Base-by-base conservation (phyloP, 768 basidiomycete genomes). In the Macrolepiota albuminosa region DNA sequence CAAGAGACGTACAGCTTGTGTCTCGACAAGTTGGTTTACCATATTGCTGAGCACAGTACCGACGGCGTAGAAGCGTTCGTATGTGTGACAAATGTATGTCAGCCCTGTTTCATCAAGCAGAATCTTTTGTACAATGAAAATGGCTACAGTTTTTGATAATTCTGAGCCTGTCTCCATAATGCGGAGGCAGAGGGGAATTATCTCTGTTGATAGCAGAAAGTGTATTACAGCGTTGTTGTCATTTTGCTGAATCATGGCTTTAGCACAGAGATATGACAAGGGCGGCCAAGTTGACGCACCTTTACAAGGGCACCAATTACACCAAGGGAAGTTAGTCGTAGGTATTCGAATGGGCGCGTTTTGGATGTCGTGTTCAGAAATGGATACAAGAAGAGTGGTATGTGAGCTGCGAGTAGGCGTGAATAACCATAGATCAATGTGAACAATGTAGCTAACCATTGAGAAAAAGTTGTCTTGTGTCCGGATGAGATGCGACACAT, bases 121-220 rank as follows among this genome's bases (percentile, higher is more conserved):
- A 60, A 93, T 93, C 76, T 99, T 99, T 73, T 99, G 97, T 4
- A 99, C 97, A 68, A 99, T 99, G 75, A 99, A 99, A 68, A 99
- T 99, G 46, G 97, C 97, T 48, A 99, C 97, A 0, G 97, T 99
- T 77, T 99, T 99, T 60, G 92, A 94, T 18, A 99, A 84, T 68
- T 99, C 97, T 3, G 95, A 97, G 46, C 97, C 97, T 3, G 97
- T 98, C 74, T 99, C 97, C 97, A 99, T 99, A 73, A 99, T 99
- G 55, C 97, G 89, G 54, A 99, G 85, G 72, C 97, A 99, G 64
- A 99, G 89, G 39, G 97, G 97, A 70, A 99, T 99, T 72, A 99
- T 99, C 79, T 99, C 97, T 56, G 97, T 99, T 4, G 95, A 97
- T 48, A 99, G 85, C 46, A 99, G 83, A 81, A 99, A 99, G 77